Conservation (phyloP, 768 basidiomycete genomes). For the Leccinum arenicola region DNA sequence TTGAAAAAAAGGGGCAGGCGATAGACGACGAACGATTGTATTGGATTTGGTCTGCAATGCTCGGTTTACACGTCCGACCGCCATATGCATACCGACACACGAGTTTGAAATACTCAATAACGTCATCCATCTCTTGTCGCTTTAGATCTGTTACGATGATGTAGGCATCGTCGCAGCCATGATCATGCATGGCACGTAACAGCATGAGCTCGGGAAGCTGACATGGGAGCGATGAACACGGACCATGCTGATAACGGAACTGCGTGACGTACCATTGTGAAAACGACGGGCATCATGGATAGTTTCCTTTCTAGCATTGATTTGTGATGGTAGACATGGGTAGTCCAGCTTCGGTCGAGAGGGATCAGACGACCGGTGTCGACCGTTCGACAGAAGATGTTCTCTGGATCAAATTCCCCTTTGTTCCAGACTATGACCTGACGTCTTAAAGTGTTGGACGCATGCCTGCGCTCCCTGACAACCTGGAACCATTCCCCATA, state of each 20-base stretch:
- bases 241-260: neutral
- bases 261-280: slow-evolving; percentile 60
- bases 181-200: slow-evolving; percentile 76
- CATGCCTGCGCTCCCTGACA: slow-evolving; percentile 64
- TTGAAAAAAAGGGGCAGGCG: neutral
- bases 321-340: slow-evolving; percentile 75
- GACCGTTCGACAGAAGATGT: slow-evolving; percentile 75
- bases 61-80: slow-evolving; percentile 57
- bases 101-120: slow-evolving; percentile 75
- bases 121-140: slow-evolving; percentile 77
- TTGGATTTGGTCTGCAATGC: slow-evolving; percentile 64
- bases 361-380: slow-evolving; percentile 77
- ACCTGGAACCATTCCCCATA: slow-evolving; percentile 78
- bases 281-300: slow-evolving; percentile 78
- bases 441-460: slow-evolving; percentile 49
- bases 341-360: slow-evolving; percentile 79
- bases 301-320: slow-evolving; percentile 71
- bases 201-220: slow-evolving; percentile 80
- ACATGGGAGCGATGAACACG: slow-evolving; percentile 4
- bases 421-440: slow-evolving; percentile 53
- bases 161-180: slow-evolving; percentile 74
- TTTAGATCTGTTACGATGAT: slow-evolving; percentile 80
- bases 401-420: slow-evolving; percentile 75
- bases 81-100: slow-evolving; percentile 66
- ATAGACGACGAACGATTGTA: slow-evolving; percentile 56